Percentiles rank a stretch among this genome's conserved stretches.
These are phyloP conservation scores for Grosmannia huntii DNA, from an alignment of 2,329 filamentous ascomycete genomes.

Conservation along the genomic window DNA sequence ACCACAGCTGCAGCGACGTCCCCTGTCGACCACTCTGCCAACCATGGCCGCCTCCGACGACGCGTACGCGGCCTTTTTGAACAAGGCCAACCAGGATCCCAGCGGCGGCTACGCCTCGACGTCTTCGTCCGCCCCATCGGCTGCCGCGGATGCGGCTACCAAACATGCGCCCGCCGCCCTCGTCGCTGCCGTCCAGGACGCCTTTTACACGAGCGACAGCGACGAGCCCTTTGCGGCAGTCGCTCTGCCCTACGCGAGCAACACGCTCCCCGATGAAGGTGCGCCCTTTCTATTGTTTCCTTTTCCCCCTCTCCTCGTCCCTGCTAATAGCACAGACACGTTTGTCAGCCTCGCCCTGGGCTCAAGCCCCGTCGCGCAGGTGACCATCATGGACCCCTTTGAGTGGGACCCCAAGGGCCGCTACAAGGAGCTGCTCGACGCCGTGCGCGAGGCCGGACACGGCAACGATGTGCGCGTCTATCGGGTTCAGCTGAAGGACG, in stretches of 20 bases:
- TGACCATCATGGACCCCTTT: slow-evolving; percentile 53
- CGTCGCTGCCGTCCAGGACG: slow-evolving; percentile 34
- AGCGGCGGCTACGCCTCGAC: slow-evolving; percentile 39
- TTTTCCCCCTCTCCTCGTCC: not conserved
- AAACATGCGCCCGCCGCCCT: slow-evolving; percentile 46
- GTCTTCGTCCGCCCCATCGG: slow-evolving; percentile 9
- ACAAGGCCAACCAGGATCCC: slow-evolving; percentile 75
- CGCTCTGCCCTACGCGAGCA: slow-evolving; percentile 46
- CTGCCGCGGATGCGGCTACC: not conserved
- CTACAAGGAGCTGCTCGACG: slow-evolving; percentile 57
- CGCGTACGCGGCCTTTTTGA: slow-evolving; percentile 71
- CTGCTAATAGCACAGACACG: slow-evolving; percentile 35
- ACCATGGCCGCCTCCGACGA: slow-evolving; percentile 63
- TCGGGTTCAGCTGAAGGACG: slow-evolving; percentile 43
- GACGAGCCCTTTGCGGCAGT: slow-evolving; percentile 80
- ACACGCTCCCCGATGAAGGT: slow-evolving; percentile 49
- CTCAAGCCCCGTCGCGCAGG: slow-evolving; percentile 35
- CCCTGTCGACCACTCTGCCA: not conserved
- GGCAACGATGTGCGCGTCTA: slow-evolving; percentile 66
- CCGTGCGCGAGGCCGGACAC: slow-evolving; percentile 49
- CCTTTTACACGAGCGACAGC: slow-evolving; percentile 66
- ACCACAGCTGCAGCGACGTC: not conserved
- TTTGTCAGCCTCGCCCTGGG: slow-evolving; percentile 57
- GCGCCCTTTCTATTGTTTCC: slow-evolving; percentile 16
- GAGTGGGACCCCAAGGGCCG: slow-evolving; percentile 63